phyloP scores from a whole-genome alignment of 345 rosid genomes.

The Boechera retrofracta region DNA sequence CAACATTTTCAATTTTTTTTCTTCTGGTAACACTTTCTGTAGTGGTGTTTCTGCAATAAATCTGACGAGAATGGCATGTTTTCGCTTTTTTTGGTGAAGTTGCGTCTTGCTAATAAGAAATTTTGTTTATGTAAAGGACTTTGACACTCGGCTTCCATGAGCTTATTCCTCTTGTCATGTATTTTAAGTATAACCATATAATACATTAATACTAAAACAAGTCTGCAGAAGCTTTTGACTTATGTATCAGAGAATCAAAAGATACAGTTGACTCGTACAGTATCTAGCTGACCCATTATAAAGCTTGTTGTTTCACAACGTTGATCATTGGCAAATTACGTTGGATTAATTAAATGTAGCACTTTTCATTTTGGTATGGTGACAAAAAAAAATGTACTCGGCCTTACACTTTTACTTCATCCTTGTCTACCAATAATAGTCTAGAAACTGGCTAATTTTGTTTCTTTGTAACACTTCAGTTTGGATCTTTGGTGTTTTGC shows the following conservation, averaged over 20 bases:
- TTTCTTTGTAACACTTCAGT: slow-evolving; percentile 1
- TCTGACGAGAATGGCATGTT: too few species aligned
- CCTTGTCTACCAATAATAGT: neutral
- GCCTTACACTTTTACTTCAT: neutral
- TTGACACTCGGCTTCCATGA: too few species aligned
- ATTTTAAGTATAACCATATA: too few species aligned
- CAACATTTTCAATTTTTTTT: too few species aligned
- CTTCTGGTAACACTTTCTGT: too few species aligned
- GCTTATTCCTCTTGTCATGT: too few species aligned
- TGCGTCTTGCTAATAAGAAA: too few species aligned
- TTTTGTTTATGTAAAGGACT: too few species aligned
- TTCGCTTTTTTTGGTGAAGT: too few species aligned
- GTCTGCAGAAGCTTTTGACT: slow-evolving; percentile 2
- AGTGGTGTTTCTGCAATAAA: too few species aligned
- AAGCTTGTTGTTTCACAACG: slow-evolving; percentile 15
- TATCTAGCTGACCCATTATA: slow-evolving; percentile 1
- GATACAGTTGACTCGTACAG: slow-evolving; percentile 1
- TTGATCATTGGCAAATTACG: neutral
- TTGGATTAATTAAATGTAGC: neutral
- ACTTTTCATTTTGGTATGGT: neutral
- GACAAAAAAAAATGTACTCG: neutral
- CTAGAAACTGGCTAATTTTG: neutral
- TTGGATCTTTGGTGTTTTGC: slow-evolving; percentile 13
- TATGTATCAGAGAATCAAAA: slow-evolving; percentile 12
- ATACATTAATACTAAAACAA: neutral